Evolutionary conservation across 495 filamentous ascomycete genomes (phyloP).

Genomic region (Thozetella sp.): DNA sequence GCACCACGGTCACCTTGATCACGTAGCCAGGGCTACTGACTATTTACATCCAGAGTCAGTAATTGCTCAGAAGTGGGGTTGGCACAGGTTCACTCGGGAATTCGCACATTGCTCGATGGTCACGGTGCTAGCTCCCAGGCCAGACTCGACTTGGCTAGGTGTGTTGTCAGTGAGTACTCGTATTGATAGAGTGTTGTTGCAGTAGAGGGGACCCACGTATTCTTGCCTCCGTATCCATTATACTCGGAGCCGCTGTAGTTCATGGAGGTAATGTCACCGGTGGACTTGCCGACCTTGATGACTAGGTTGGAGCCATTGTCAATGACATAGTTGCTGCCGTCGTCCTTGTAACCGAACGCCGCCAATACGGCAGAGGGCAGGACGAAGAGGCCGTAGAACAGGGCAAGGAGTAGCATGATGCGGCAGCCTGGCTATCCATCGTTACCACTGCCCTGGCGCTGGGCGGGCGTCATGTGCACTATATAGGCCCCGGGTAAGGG

Average conservation of each 20-base stretch:
- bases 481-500: too few species aligned
- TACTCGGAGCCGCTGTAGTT: background rate
- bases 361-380: background rate
- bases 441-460: too few species aligned
- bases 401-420: background rate
- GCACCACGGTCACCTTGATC: background rate
- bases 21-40: conserved; percentile 2
- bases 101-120: conserved; percentile 2
- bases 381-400: background rate
- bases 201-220: background rate
- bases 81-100: too few species aligned
- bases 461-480: too few species aligned
- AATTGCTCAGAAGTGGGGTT: too few species aligned
- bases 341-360: background rate
- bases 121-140: background rate
- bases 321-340: conserved; percentile 1
- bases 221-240: background rate
- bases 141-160: background rate
- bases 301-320: background rate
- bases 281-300: conserved; percentile 1
- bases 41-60: too few species aligned
- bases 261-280: background rate
- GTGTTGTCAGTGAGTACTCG: background rate
- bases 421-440: too few species aligned
- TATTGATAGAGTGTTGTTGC: background rate